Evolutionary conservation across 257 asterid genomes (phyloP).

Genomic region (Leonotis leonurus): DNA sequence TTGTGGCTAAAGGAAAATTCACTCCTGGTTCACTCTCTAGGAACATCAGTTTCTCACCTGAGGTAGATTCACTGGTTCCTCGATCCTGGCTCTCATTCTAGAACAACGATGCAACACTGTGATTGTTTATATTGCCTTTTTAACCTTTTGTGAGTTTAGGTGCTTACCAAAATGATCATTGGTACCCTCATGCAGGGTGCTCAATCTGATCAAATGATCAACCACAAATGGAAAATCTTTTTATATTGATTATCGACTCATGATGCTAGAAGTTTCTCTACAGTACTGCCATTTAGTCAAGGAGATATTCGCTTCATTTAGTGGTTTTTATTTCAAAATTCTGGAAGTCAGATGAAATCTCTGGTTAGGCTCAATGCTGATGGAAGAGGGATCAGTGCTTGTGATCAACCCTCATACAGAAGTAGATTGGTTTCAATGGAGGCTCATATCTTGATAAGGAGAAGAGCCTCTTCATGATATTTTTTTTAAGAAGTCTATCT

Average conservation of each 20-base stretch:
- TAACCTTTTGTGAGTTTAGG: background rate
- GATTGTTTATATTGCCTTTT: background rate
- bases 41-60: background rate
- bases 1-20: slow-evolving; percentile 37
- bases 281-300: background rate
- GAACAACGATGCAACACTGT: background rate
- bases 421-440: background rate
- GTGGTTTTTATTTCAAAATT: background rate
- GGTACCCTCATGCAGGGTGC: background rate
- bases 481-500: too few relatives aligned
- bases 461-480: too few relatives aligned
- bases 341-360: background rate
- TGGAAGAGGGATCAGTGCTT: background rate
- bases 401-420: background rate
- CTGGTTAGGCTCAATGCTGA: background rate
- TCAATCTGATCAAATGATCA: background rate
- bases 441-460: background rate
- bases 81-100: background rate
- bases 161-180: background rate
- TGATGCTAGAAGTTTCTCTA: background rate
- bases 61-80: slow-evolving; percentile 28
- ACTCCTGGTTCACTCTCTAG: background rate
- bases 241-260: background rate
- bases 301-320: background rate
- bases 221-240: background rate